Conservation (phyloP, 768 basidiomycete genomes). For the Krasilnikovozyma curviuscula region DNA sequence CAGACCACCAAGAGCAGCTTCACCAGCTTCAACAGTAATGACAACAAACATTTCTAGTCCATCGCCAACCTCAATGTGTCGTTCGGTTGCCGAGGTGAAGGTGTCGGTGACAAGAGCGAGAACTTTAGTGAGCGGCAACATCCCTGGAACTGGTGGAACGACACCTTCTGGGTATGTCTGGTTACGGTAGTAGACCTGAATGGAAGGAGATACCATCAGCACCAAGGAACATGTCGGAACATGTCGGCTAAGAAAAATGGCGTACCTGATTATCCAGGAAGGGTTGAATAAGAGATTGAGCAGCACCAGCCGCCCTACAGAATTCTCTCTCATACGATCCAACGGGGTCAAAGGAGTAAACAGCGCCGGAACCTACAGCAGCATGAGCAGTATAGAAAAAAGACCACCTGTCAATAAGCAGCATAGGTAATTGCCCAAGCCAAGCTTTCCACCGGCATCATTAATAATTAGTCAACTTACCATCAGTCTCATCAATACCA, state of each 20-base stretch:
- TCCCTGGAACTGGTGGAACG: constrained; percentile 34
- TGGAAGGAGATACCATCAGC: constrained; percentile 27
- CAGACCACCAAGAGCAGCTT: background rate
- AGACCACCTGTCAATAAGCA: background rate
- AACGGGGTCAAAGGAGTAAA: constrained; percentile 99
- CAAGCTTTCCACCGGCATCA: background rate
- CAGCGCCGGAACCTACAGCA: constrained; percentile 67
- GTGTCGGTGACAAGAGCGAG: constrained; percentile 80
- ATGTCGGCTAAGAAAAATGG: background rate
- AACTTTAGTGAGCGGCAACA: constrained; percentile 62
- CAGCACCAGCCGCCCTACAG: constrained; percentile 88
- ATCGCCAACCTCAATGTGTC: constrained; percentile 98
- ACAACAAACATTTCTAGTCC: constrained; percentile 82
- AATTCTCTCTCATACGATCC: constrained; percentile 95
- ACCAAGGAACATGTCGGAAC: background rate
- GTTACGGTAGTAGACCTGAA: constrained; percentile 95
- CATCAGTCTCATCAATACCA: constrained; percentile 77
- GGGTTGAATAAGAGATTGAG: constrained; percentile 83
- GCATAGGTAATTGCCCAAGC: background rate
- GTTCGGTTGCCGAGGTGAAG: constrained; percentile 90
- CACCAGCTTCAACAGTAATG: constrained; percentile 37
- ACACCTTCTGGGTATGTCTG: constrained; percentile 36
- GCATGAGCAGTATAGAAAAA: constrained; percentile 6
- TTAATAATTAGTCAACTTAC: constrained; percentile 32
- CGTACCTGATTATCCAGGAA: constrained; percentile 96